Percentiles rank a stretch among this genome's conserved stretches.
phyloP scores from a whole-genome alignment of 2,329 filamentous ascomycete species.

The Onygenales sp. region DNA sequence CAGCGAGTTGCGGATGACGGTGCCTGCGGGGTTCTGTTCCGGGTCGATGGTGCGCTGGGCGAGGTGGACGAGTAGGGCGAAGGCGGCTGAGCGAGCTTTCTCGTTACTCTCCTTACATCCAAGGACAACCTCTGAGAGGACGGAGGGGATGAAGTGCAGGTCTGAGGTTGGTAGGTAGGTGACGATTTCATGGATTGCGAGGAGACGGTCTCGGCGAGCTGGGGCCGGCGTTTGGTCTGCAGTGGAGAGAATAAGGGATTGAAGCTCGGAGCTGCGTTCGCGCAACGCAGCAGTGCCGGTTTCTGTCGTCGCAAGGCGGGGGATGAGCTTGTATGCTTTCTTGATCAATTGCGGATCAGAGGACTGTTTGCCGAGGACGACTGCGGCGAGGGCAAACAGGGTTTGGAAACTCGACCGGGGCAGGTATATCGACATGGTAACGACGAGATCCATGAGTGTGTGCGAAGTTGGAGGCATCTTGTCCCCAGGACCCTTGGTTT shows the following conservation, averaged over 20 bases:
- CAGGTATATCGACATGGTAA: conserved; percentile 90
- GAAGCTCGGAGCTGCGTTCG: conserved; percentile 68
- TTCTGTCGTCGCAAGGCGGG: conserved; percentile 73
- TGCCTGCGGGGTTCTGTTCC: conserved; percentile 40
- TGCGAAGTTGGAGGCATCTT: conserved; percentile 86
- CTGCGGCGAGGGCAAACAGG: conserved; percentile 76
- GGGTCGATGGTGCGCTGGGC: conserved; percentile 71
- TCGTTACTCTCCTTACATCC: conserved; percentile 98
- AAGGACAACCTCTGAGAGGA: conserved; percentile 90
- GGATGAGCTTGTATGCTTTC: conserved; percentile 97
- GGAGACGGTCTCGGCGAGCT: conserved; percentile 73
- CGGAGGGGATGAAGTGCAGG: conserved; percentile 84
- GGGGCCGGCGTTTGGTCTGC: conserved; percentile 79
- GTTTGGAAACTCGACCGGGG: conserved; percentile 74
- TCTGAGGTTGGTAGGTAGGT: conserved; percentile 66
- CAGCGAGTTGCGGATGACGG: conserved; percentile 78
- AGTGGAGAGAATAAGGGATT: conserved; percentile 68
- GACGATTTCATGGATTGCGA: conserved; percentile 71
- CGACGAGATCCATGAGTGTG: conserved; percentile 92
- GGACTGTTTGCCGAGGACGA: conserved; percentile 61
- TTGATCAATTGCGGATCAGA: conserved; percentile 87
- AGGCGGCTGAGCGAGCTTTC: conserved; percentile 78
- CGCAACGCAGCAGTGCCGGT: conserved; percentile 65
- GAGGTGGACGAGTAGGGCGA: conserved; percentile 82
- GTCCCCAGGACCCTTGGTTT: conserved; percentile 53